phyloP scores from a whole-genome alignment of 2,329 filamentous ascomycete species.

The Aspergillus awamori region DNA sequence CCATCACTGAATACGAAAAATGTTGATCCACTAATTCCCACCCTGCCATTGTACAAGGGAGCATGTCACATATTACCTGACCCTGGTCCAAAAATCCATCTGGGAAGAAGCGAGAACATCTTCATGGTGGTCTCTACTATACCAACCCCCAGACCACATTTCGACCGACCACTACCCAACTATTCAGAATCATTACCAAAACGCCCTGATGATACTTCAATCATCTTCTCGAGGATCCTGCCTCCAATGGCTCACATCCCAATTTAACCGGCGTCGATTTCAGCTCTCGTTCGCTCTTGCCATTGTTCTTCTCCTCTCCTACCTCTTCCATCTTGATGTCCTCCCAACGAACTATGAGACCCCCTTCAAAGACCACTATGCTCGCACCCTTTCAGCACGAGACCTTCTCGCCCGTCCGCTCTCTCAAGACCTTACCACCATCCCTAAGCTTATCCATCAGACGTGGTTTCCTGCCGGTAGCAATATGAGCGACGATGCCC shows the following conservation, averaged over 20 bases:
- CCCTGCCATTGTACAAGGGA: background rate
- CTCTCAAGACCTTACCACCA: conserved; percentile 17
- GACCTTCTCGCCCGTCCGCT: conserved; percentile 20
- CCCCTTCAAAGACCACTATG: background rate
- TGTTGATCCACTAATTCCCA: background rate
- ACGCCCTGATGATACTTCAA: background rate
- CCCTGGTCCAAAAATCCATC: background rate
- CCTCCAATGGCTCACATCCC: background rate
- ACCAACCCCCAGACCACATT: background rate
- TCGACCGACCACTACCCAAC: background rate
- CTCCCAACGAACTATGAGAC: conserved; percentile 3
- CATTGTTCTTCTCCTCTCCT: conserved; percentile 1
- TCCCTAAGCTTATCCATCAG: conserved; percentile 27
- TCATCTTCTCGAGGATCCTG: background rate
- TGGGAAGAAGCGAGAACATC: background rate
- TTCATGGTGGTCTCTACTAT: background rate
- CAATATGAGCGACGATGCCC: conserved; percentile 26
- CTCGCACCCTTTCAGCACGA: conserved; percentile 11
- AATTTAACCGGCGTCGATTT: conserved; percentile 4
- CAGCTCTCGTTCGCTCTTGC: conserved; percentile 3
- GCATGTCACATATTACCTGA: background rate
- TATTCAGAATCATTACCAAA: background rate
- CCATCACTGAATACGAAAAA: background rate
- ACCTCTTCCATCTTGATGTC: conserved; percentile 7
- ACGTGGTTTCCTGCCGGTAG: conserved; percentile 28